Evolutionary conservation across 2,329 filamentous ascomycete species (phyloP).

Genomic region (Aspergillus amoenus): DNA sequence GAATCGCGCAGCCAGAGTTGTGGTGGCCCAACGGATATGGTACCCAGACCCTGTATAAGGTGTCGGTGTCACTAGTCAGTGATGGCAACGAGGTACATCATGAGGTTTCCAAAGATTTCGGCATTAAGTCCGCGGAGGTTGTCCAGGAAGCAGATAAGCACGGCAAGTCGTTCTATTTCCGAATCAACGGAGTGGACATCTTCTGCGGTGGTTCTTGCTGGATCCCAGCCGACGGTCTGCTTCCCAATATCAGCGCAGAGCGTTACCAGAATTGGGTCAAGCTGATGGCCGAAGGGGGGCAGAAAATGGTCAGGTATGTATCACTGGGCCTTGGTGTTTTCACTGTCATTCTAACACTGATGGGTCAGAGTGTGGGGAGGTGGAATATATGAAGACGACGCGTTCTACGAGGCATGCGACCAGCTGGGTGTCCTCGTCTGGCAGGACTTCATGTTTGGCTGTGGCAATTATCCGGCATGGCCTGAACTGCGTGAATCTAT

Average conservation of each 20-base stretch:
- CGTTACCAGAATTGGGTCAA: conserved; percentile 61
- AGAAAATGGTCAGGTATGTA: conserved; percentile 56
- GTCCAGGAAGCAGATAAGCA: conserved; percentile 47
- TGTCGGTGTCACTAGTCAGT: conserved; percentile 46
- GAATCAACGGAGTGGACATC: conserved; percentile 64
- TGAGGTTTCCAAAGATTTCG: conserved; percentile 49
- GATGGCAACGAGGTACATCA: conserved; percentile 43
- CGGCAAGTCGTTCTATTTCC: conserved; percentile 65
- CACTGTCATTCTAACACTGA: conserved; percentile 4
- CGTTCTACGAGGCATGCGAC: conserved; percentile 75
- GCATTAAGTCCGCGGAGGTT: conserved; percentile 53
- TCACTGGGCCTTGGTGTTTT: conserved; percentile 36
- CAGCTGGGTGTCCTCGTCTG: conserved; percentile 78
- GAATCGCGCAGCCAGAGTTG: conserved; percentile 49
- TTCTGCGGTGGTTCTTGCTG: conserved; percentile 67
- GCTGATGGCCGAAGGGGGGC: conserved; percentile 60
- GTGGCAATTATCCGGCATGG: conserved; percentile 71
- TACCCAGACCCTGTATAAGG: conserved; percentile 55
- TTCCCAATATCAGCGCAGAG: conserved; percentile 53
- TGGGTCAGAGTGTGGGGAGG: conserved; percentile 63
- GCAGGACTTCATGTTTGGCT: conserved; percentile 86
- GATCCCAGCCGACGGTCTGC: conserved; percentile 65
- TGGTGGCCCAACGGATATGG: conserved; percentile 64
- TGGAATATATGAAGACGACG: conserved; percentile 73
- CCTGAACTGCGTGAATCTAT: conserved; percentile 64